Conservation (phyloP, 441 rosid genomes). For the Brassica hybrid region DNA sequence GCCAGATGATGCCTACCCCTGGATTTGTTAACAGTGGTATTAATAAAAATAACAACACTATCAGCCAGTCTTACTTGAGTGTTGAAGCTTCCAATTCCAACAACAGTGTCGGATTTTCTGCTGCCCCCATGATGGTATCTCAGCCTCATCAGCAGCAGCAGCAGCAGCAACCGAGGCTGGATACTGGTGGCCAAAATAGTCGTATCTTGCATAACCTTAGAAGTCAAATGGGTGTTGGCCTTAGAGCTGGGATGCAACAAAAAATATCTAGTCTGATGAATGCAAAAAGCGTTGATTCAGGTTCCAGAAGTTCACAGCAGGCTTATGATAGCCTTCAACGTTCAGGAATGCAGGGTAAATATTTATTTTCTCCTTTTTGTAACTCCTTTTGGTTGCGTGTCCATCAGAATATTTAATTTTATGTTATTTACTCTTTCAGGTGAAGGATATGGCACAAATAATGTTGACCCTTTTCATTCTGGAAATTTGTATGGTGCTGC, state of each 20-base stretch:
- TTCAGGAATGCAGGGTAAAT: slow-evolving; percentile 69
- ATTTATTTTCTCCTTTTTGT: slow-evolving; percentile 15
- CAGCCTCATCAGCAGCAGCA: slow-evolving; percentile 68
- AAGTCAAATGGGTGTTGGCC: slow-evolving; percentile 77
- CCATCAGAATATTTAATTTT: slow-evolving; percentile 1
- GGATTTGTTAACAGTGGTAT: slow-evolving; percentile 64
- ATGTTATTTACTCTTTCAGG: slow-evolving; percentile 51
- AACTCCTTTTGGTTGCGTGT: neutral
- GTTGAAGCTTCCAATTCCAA: slow-evolving; percentile 71
- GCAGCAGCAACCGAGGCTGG: slow-evolving; percentile 74
- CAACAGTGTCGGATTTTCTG: slow-evolving; percentile 69
- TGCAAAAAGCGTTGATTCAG: slow-evolving; percentile 56
- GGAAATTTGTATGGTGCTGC: slow-evolving; percentile 73
- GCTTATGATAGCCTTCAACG: slow-evolving; percentile 77
- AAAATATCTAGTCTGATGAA: slow-evolving; percentile 77
- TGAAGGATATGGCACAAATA: slow-evolving; percentile 76
- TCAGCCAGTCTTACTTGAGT: slow-evolving; percentile 64
- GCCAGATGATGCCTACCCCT: slow-evolving; percentile 99
- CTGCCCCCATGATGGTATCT: slow-evolving; percentile 65
- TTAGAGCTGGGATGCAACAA: slow-evolving; percentile 86
- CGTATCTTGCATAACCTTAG: slow-evolving; percentile 83
- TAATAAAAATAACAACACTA: slow-evolving; percentile 43
- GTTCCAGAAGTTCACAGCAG: slow-evolving; percentile 68
- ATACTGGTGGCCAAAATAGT: slow-evolving; percentile 72
- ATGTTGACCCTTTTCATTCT: slow-evolving; percentile 69